These are phyloP conservation scores for Magnusiomyces starmeri DNA, from an alignment of 1,139 yeast species.

Conservation along the genomic window DNA sequence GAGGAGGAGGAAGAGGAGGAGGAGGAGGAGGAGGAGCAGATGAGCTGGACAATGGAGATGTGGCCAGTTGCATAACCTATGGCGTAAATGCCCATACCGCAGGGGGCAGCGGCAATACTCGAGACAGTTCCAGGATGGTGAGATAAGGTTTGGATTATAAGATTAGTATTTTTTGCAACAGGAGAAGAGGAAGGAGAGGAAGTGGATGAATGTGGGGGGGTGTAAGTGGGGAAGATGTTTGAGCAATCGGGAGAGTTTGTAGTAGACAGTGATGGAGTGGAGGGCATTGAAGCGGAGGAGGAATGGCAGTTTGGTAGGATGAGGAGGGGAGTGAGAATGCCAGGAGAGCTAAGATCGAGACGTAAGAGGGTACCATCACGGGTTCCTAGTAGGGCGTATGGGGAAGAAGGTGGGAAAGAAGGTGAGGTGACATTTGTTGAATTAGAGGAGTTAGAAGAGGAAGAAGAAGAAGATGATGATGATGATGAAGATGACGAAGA, in stretches of 20 bases:
- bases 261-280: conserved; percentile 5
- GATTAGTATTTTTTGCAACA: not conserved
- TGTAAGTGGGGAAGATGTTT: not conserved
- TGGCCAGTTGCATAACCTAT: conserved; percentile 16
- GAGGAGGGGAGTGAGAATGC: not conserved
- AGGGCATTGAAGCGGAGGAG: not conserved
- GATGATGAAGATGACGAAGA: not conserved
- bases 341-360: conserved; percentile 6
- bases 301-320: not conserved
- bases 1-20: not conserved
- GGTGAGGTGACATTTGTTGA: not conserved
- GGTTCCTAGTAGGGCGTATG: conserved; percentile 14
- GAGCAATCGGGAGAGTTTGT: not conserved
- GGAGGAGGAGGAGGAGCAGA: not conserved
- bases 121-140: conserved; percentile 13
- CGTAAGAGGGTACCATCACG: conserved; percentile 14
- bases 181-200: conserved; percentile 3
- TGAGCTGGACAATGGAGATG: conserved; percentile 10
- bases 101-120: conserved; percentile 16
- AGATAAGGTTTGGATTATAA: not conserved
- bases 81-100: conserved; percentile 15
- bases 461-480: not conserved
- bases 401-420: too few species aligned
- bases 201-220: not conserved
- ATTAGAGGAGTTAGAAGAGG: not conserved